Base-by-base conservation (phyloP, 169 alveolate genomes). In the Eimeria maxima region DNA sequence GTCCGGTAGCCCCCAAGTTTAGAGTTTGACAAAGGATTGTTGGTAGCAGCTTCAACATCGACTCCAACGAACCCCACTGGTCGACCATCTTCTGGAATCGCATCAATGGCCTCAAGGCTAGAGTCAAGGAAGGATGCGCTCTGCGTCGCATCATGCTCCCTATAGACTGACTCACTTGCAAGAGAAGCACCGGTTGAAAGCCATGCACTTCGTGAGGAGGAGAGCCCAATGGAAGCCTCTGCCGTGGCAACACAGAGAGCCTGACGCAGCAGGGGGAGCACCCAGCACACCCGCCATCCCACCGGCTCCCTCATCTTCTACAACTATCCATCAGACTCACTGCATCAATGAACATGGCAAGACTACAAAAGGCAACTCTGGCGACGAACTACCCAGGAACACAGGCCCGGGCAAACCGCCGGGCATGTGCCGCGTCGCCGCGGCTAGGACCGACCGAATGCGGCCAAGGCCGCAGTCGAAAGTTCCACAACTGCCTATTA, bases 381-480 rank as follows among this genome's bases (percentile, higher is more conserved):
- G 78, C 78, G 47, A 67, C 78, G 27, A 67, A 67, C 78, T 67
- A 67, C 78, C 78, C 78, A 67, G 78, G 78, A 67, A 67, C 78
- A 27, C 78, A 67, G 45, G 78, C 78, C 78, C 78, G 78, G 78
- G 78, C 78, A 67, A 67, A 67, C 78, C 78, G 78, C 78, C 78
- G 78, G 78, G 78, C 78, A 67, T 67, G 78, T 67, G 78, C 78
- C 27, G 78, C 78, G 78, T 27, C 78, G 27, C 42, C 78, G 78
- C 45, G 78, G 78, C 78, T 67, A 67, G 4, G 78, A 67, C 78
- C 78, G 78, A 67, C 47, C 78, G 78, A 67, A 67, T 67, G 78
- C 78, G 78, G 78, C 78, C 78, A 67, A 67, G 29, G 78, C 78
- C 78, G 78, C 78, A 67, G 78, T 67, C 78, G 78, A 67, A 42